Evolutionary conservation across 1,284 basidiomycete species (phyloP).

Genomic region (Tilletia walkeri): DNA sequence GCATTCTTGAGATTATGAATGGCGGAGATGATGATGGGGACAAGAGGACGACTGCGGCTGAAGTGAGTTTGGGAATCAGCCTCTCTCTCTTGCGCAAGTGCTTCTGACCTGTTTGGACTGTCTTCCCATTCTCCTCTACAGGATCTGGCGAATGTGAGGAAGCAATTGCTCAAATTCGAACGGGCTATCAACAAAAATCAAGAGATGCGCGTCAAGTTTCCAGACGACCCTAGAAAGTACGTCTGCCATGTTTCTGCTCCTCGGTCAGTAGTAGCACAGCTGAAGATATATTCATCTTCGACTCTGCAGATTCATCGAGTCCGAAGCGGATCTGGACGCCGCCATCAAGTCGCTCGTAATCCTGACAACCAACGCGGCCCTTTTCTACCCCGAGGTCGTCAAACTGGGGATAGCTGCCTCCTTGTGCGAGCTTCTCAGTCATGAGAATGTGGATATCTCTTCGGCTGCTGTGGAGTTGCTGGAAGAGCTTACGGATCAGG

Average conservation of each 20-base stretch:
- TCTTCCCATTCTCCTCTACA: neutral
- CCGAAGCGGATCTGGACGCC: slow-evolving; percentile 87
- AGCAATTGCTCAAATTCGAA: slow-evolving; percentile 78
- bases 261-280: neutral
- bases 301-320: slow-evolving; percentile 83
- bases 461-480: slow-evolving; percentile 58
- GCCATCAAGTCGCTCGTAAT: slow-evolving; percentile 77
- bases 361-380: slow-evolving; percentile 77
- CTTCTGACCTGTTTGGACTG: neutral
- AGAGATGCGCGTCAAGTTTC: slow-evolving; percentile 70
- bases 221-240: slow-evolving; percentile 48
- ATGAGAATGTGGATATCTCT: slow-evolving; percentile 54
- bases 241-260: slow-evolving; percentile 11
- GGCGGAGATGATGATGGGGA: slow-evolving; percentile 21
- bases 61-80: neutral
- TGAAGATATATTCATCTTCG: neutral
- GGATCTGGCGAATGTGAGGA: slow-evolving; percentile 65
- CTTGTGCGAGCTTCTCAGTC: slow-evolving; percentile 73
- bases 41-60: slow-evolving; percentile 15
- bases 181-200: slow-evolving; percentile 87
- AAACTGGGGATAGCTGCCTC: slow-evolving; percentile 69
- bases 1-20: slow-evolving; percentile 52
- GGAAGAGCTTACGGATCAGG: slow-evolving; percentile 93
- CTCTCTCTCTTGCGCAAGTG: neutral
- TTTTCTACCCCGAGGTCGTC: slow-evolving; percentile 86